Base-by-base conservation (phyloP, 1,284 basidiomycete species). In the Ganoderma meredithae region DNA sequence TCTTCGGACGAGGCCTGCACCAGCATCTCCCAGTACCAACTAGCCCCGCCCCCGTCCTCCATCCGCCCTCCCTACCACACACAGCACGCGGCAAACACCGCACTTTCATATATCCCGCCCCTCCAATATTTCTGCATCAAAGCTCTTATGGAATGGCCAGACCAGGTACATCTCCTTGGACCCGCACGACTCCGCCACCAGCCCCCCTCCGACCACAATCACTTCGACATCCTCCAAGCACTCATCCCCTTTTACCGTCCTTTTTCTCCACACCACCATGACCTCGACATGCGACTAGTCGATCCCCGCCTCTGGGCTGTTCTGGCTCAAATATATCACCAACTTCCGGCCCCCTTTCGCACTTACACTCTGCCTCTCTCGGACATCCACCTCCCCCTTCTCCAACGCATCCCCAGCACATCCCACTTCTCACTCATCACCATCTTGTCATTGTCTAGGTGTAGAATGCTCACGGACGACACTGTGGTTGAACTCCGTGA, bases 251-350 rank as follows among this genome's bases (percentile, higher is more conserved):
- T 74, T 65, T 76, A 77, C 65, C 66, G 78, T 44, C 67, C 71
- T 1, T 64, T 69, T 31, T 60, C 66, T 59, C 55, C 66, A 31
- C 25, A 69, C 39, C 68, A 71, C 17, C 44, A 63, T 76, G 55
- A 77, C 13, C 66, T 82, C 66, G 73, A 78, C 67, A 62, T 78
- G 65, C 72, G 78, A 49, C 22, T 63, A 0, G 75, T 85, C 3
- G 86, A 90, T 72, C 90, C 91, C 0, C 81, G 83, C 13, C 78
- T 91, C 13, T 92, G 91, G 90, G 86, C 84, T 0, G 79, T 83
- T 13, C 66, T 93, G 36, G 79, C 85, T 3, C 91, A 92, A 73
- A 72, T 91, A 47, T 90, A 87, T 72, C 77, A 83, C 63, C 75
- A 80, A 25, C 81, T 91, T 8, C 90, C 91, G 0, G 59, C 75